Evolutionary conservation across 495 filamentous ascomycete genomes (phyloP), one percentile per base, ranked within the genome.

Genomic region (Penicillium coprophilum): DNA sequence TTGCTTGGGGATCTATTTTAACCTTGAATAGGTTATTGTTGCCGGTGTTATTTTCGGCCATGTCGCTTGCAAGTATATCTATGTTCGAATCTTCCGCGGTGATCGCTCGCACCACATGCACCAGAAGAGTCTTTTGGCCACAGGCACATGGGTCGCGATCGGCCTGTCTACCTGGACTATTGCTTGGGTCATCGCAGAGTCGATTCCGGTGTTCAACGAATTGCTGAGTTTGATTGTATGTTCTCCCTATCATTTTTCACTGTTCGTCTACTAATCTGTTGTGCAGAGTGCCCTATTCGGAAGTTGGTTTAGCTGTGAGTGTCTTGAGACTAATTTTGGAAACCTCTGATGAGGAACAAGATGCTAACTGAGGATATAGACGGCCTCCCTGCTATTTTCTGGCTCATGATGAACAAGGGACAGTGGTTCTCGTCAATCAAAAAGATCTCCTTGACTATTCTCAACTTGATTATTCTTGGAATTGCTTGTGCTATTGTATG

Each of bases 11-110:
- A 0, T 20, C 10, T n/a, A 15, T 51, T 7, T 36, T 60, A 19
- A 43, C 10, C 7, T 19, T 6, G 17, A 3, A 36, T 31, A 71
- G 53, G 77, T 87, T 55, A 72, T 88, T 40, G 77, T 88, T 30
- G 79, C 81, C 4, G 85, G 85, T 54, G 86, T 91, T 24, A 84
- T 91, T 61, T 84, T 87, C 65, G 87, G 81, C 69, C 77, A 81
- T 44, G 75, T 80, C 10, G 78, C 76, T 3, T 59, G 56, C 39
- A 86, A 86, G 60, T 88, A 86, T 56, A 77, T 90, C 53, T 86
- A 85, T 62, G 80, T 83, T 5, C 78, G 85, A 3, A 51, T 85
- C 9, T 86, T 82, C 71, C 72, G 71, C n/a, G 68, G 78, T 64
- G 77, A 58, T 30, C 59, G 61, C 46, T 59, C 78, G 15, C 68